Conservation (phyloP, 2,329 filamentous ascomycete species). For the Fusarium sp. region DNA sequence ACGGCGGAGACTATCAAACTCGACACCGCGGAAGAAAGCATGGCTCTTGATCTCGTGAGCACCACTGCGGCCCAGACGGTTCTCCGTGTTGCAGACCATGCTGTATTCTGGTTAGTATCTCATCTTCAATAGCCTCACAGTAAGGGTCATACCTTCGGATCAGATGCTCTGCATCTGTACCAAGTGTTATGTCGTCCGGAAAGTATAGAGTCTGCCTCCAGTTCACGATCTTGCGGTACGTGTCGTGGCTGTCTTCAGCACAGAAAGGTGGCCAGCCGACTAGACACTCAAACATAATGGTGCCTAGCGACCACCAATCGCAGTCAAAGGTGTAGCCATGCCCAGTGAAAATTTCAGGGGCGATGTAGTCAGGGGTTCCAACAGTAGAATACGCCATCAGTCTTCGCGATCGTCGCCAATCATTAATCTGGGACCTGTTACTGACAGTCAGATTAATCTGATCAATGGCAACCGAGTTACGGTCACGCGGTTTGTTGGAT, state of each 20-base stretch:
- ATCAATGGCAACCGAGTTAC: slow-evolving; percentile 94
- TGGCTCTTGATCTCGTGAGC: slow-evolving; percentile 94
- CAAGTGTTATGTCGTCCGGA: slow-evolving; percentile 92
- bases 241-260: slow-evolving; percentile 96
- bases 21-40: slow-evolving; percentile 95
- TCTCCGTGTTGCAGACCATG: slow-evolving; percentile 92
- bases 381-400: slow-evolving; percentile 99
- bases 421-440: slow-evolving; percentile 98
- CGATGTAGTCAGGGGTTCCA: slow-evolving; percentile 98
- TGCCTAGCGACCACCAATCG: slow-evolving; percentile 99
- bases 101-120: slow-evolving; percentile 59
- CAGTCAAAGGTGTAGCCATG: slow-evolving; percentile 97
- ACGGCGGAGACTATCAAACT: slow-evolving; percentile 91
- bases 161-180: slow-evolving; percentile 88
- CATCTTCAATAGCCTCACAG: not conserved
- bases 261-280: slow-evolving; percentile 99
- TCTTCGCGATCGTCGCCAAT: slow-evolving; percentile 95
- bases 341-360: slow-evolving; percentile 96
- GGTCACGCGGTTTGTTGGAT: slow-evolving; percentile 79
- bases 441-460: slow-evolving; percentile 98
- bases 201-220: slow-evolving; percentile 97
- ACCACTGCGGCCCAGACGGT: slow-evolving; percentile 87
- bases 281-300: slow-evolving; percentile 99
- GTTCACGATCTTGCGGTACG: slow-evolving; percentile 99
- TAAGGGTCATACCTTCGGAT: slow-evolving; percentile 80